Evolutionary conservation across 352 stramenopile genomes (phyloP).

Genomic region (Phytopythium mirpurense): DNA sequence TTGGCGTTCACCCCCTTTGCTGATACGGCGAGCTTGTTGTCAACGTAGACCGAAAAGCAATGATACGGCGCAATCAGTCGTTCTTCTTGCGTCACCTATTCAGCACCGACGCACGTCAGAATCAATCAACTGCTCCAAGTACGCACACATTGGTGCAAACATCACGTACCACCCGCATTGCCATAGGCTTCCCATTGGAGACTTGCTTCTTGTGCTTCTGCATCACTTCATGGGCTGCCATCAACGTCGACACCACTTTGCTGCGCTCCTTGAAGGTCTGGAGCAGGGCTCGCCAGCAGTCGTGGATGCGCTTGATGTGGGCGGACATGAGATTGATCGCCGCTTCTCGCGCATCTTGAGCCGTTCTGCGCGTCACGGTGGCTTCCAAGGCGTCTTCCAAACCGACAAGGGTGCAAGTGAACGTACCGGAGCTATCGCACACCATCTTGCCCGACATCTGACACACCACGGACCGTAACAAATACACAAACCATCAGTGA

Average conservation of each 20-base stretch:
- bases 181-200: conserved; percentile 2
- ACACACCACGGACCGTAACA: conserved; percentile 3
- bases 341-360: conserved; percentile 28
- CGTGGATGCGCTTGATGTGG: conserved; percentile 33
- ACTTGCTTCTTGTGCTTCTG: conserved; percentile 22
- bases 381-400: conserved; percentile 29
- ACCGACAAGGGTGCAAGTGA: conserved; percentile 30
- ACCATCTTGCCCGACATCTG: conserved; percentile 22
- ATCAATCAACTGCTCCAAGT: too few relatives aligned
- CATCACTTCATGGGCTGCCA: conserved; percentile 65
- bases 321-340: conserved; percentile 24
- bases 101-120: background rate
- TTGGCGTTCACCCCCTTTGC: conserved; percentile 61
- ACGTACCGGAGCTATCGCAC: conserved; percentile 7
- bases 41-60: conserved; percentile 58
- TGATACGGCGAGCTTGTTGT: conserved; percentile 37
- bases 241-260: conserved; percentile 44
- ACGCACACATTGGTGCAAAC: background rate
- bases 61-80: conserved; percentile 29
- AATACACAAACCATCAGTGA: conserved; percentile 8
- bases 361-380: conserved; percentile 17
- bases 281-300: conserved; percentile 44
- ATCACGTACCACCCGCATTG: background rate
- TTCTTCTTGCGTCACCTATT: conserved; percentile 22
- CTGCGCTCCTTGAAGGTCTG: conserved; percentile 41